These are phyloP conservation scores for Hirsutella rhossiliensis DNA, from an alignment of 2,329 filamentous ascomycete species.

Conservation along the genomic window DNA sequence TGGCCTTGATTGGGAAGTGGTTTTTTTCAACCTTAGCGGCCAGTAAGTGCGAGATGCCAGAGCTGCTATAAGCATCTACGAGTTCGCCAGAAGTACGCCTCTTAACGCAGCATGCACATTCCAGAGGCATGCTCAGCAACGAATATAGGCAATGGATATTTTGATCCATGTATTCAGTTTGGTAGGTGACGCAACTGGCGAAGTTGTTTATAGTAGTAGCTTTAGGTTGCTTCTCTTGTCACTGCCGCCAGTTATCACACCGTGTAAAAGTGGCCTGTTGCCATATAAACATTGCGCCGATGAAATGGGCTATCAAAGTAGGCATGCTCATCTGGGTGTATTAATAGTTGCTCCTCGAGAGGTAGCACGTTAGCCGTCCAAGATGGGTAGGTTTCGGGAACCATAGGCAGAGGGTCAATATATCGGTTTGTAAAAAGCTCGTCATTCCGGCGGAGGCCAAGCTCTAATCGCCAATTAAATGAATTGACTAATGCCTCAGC, in stretches of 20 bases:
- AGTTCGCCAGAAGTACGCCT: too few species aligned
- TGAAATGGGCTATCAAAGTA: constrained; percentile 6
- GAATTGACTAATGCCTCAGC: constrained; percentile 10
- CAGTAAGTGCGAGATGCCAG: too few species aligned
- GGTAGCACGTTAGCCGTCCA: constrained; percentile 3
- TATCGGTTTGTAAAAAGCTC: neutral
- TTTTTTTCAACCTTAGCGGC: too few species aligned
- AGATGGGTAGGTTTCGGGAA: constrained; percentile 2
- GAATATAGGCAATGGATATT: too few species aligned
- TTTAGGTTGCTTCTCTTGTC: too few species aligned
- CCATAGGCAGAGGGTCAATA: neutral
- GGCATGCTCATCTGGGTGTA: neutral
- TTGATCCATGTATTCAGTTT: too few species aligned
- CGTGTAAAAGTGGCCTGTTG: constrained; percentile 6
- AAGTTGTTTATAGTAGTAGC: too few species aligned
- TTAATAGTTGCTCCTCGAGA: constrained; percentile 1
- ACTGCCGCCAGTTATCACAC: neutral
- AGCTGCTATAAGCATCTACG: too few species aligned
- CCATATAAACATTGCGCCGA: constrained; percentile 5
- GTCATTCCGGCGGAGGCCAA: constrained; percentile 8
- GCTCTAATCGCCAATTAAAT: constrained; percentile 12
- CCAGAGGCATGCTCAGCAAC: too few species aligned
- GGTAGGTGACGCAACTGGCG: too few species aligned
- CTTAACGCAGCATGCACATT: too few species aligned
- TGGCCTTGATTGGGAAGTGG: too few species aligned